phyloP scores from a whole-genome alignment of 2,329 filamentous ascomycete species.

The Colletotrichum lupini region DNA sequence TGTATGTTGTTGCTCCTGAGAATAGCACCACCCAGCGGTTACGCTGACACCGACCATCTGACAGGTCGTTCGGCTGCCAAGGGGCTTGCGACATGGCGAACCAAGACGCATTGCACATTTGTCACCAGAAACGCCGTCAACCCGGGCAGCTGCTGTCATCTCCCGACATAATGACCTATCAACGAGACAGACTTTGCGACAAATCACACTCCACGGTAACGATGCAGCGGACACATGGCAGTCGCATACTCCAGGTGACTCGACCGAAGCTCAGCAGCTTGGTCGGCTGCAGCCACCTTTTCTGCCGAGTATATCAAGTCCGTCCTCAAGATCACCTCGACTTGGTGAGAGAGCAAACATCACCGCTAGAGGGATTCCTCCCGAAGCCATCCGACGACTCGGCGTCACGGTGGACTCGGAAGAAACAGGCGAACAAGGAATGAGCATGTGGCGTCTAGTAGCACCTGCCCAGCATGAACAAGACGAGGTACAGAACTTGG shows the following conservation, averaged over 20 bases:
- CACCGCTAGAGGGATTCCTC: constrained; percentile 51
- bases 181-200: background rate
- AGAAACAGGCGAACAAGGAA: constrained; percentile 40
- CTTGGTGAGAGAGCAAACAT: constrained; percentile 44
- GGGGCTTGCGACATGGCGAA: background rate
- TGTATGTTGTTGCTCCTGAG: background rate
- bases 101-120: background rate
- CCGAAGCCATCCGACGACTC: constrained; percentile 59
- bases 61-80: background rate
- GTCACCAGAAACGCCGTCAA: background rate
- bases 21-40: background rate
- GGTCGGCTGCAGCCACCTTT: constrained; percentile 48
- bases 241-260: constrained; percentile 61
- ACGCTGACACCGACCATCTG: background rate
- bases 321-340: background rate
- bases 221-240: constrained; percentile 54
- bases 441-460: background rate
- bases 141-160: background rate
- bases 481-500: background rate
- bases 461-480: background rate
- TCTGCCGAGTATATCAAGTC: background rate
- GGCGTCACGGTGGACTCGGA: constrained; percentile 61
- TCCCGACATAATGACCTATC: background rate
- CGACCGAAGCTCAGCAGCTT: constrained; percentile 60
- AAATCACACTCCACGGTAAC: constrained; percentile 56